These are phyloP conservation scores for Saccharomycopsis fibuligera DNA, from an alignment of 805 yeast genomes.

Conservation along the genomic window DNA sequence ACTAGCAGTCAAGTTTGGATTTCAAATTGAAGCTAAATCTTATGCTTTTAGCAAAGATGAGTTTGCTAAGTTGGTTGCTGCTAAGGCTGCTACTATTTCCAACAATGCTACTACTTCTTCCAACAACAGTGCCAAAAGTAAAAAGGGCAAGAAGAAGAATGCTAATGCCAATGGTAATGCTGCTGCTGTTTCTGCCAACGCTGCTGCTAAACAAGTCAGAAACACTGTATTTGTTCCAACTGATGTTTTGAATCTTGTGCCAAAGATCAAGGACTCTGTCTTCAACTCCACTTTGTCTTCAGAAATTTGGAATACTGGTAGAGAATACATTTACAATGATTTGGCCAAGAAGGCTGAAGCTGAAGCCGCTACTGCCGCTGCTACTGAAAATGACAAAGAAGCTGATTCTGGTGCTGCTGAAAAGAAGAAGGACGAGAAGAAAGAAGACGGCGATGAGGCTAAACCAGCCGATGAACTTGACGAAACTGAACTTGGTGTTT, in stretches of 20 bases:
- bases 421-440: not conserved
- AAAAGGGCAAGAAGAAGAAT: slow-evolving; percentile 33
- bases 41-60: slow-evolving; percentile 37
- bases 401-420: not conserved
- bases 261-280: slow-evolving; percentile 67
- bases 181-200: slow-evolving; percentile 3
- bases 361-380: too few relatives aligned
- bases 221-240: slow-evolving; percentile 38
- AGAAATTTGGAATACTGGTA: slow-evolving; percentile 67
- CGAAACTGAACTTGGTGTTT: slow-evolving; percentile 40
- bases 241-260: slow-evolving; percentile 67
- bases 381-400: slow-evolving; percentile 21
- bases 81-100: slow-evolving; percentile 4
- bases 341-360: slow-evolving; percentile 5
- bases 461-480: slow-evolving; percentile 29
- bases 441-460: not conserved
- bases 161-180: slow-evolving; percentile 23
- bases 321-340: slow-evolving; percentile 33
- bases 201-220: slow-evolving; percentile 16
- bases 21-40: slow-evolving; percentile 64
- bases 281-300: slow-evolving; percentile 63
- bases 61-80: slow-evolving; percentile 27
- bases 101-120: not conserved
- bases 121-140: slow-evolving; percentile 12
- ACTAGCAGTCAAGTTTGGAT: slow-evolving; percentile 71